These are phyloP conservation scores for Chloropicon primus DNA, from an alignment of 139 green algal genomes.

Conservation along the genomic window DNA sequence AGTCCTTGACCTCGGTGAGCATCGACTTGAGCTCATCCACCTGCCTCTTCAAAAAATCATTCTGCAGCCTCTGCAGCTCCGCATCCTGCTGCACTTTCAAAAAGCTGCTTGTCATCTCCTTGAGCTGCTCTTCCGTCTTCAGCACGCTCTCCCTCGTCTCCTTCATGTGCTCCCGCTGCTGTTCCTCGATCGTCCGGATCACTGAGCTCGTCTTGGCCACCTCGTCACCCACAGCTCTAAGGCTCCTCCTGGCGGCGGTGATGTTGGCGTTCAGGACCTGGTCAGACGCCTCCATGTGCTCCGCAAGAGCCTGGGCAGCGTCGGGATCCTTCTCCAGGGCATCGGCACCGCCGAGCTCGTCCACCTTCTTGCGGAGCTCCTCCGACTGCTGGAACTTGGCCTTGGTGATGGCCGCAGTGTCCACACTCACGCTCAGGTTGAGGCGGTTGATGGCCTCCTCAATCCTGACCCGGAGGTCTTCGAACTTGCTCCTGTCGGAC, in stretches of 20 bases:
- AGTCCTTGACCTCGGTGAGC: conserved; percentile 1
- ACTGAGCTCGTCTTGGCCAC: neutral
- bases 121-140: neutral
- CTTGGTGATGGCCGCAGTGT: conserved; percentile 2
- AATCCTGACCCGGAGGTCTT: neutral
- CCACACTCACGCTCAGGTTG: neutral
- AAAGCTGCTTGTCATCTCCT: neutral
- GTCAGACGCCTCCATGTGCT: neutral
- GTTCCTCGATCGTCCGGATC: neutral
- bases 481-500: conserved; percentile 2
- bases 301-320: neutral
- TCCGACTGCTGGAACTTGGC: conserved; percentile 2
- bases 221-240: neutral
- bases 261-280: neutral
- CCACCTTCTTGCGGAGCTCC: neutral
- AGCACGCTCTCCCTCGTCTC: neutral
- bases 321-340: neutral
- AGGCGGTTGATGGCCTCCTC: conserved; percentile 1
- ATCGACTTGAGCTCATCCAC: conserved; percentile 6
- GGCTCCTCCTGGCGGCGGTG: neutral
- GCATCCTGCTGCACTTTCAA: neutral
- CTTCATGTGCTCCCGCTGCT: neutral
- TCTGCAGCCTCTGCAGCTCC: neutral
- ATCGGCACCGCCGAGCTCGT: neutral
- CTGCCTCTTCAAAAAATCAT: neutral